Conservation (phyloP, 352 stramenopile species). For the Phytopythium vexans region DNA sequence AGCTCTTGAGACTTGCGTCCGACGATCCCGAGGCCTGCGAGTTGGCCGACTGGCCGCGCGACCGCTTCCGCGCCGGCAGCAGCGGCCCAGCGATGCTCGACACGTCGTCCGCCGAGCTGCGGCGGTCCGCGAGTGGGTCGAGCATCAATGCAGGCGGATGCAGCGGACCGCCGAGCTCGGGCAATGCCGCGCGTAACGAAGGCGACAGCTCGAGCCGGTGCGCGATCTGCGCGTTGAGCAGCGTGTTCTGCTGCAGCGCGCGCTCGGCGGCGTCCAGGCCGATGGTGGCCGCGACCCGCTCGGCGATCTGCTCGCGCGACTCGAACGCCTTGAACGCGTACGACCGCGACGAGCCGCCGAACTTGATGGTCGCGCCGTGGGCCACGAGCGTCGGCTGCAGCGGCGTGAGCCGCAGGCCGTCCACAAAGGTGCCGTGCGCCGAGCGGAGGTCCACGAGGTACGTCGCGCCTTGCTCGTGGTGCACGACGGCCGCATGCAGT, state of each 20-base stretch:
- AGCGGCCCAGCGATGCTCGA: constrained; percentile 22
- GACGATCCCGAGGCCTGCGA: constrained; percentile 39
- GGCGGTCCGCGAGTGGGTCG: not conserved
- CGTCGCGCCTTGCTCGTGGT: constrained; percentile 68
- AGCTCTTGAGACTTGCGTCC: constrained; percentile 34
- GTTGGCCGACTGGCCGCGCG: constrained; percentile 47
- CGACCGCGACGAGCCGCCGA: constrained; percentile 71
- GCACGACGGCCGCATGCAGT: constrained; percentile 68
- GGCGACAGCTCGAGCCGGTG: constrained; percentile 74
- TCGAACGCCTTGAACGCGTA: constrained; percentile 86
- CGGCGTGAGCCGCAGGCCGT: constrained; percentile 51
- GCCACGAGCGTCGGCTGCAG: constrained; percentile 69
- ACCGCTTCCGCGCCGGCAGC: constrained; percentile 37
- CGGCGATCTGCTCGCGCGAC: constrained; percentile 67
- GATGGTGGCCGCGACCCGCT: constrained; percentile 43
- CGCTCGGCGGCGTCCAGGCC: constrained; percentile 56
- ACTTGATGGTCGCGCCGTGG: constrained; percentile 64
- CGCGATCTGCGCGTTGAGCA: constrained; percentile 76
- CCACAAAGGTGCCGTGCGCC: constrained; percentile 74
- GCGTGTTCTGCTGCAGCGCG: constrained; percentile 72
- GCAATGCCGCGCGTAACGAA: constrained; percentile 37
- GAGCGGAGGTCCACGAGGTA: constrained; percentile 81
- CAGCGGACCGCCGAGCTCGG: constrained; percentile 5
- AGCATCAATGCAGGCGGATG: constrained; percentile 3
- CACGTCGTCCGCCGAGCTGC: constrained; percentile 28